Evolutionary conservation across 2,329 filamentous ascomycete genomes (phyloP).

Genomic region (Fusarium sp.): DNA sequence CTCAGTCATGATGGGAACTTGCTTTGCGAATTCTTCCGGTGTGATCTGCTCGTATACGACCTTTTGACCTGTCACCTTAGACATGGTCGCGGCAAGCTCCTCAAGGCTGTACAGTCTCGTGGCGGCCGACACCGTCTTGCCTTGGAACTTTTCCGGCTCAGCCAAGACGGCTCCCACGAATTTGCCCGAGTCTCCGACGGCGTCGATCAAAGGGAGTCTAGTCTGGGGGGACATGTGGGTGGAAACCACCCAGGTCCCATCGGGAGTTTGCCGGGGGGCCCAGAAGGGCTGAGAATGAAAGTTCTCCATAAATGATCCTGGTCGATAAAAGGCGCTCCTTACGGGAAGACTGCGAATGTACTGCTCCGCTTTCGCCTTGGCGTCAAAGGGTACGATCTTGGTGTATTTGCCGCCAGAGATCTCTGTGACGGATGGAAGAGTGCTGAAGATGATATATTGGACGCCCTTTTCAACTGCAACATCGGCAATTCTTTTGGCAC

Average conservation of each 20-base stretch:
- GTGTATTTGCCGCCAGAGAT: constrained; percentile 51
- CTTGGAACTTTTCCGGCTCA: constrained; percentile 56
- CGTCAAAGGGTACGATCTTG: constrained; percentile 59
- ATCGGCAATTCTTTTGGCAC: constrained; percentile 56
- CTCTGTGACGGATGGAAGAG: constrained; percentile 49
- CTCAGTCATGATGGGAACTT: constrained; percentile 20
- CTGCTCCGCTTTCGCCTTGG: constrained; percentile 62
- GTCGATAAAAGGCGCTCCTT: constrained; percentile 55
- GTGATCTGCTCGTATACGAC: constrained; percentile 40
- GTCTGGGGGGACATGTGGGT: constrained; percentile 37
- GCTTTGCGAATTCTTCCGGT: constrained; percentile 30
- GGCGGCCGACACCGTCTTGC: constrained; percentile 59
- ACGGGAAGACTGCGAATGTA: constrained; percentile 63
- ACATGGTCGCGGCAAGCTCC: constrained; percentile 55
- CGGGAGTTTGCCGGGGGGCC: constrained; percentile 45
- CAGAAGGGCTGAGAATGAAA: constrained; percentile 43
- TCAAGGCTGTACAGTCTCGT: constrained; percentile 51
- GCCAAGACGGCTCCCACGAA: constrained; percentile 55
- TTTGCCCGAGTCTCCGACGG: constrained; percentile 57
- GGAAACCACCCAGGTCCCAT: constrained; percentile 45
- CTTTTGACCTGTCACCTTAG: constrained; percentile 53
- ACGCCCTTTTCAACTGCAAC: constrained; percentile 52
- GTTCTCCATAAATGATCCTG: constrained; percentile 59
- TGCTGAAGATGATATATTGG: constrained; percentile 56
- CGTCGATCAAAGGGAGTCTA: constrained; percentile 58